Conservation (phyloP, 2,329 filamentous ascomycete genomes). For the Scedosporium apiospermum region DNA sequence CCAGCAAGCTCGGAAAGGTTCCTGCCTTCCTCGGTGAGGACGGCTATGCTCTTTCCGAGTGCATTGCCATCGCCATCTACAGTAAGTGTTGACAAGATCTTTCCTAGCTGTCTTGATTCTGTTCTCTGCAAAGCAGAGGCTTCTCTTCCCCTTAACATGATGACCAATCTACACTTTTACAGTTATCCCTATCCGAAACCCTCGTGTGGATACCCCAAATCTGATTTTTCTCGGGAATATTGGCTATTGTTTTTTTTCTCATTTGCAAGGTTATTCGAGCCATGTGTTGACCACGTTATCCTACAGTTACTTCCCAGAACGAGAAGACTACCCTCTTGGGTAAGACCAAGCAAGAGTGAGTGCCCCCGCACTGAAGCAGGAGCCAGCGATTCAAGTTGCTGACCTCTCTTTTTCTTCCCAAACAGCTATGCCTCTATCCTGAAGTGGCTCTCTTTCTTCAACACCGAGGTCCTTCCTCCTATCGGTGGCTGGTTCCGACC, state of each 20-base stretch:
- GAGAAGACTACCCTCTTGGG: constrained; percentile 99
- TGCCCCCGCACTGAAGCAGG: constrained; percentile 8
- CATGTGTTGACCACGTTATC: constrained; percentile 20
- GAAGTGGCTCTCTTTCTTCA: constrained; percentile 96
- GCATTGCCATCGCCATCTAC: constrained; percentile 94
- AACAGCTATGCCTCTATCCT: constrained; percentile 83
- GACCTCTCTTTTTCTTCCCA: neutral
- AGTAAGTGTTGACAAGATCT: constrained; percentile 52
- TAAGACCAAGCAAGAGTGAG: constrained; percentile 98
- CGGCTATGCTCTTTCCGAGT: constrained; percentile 81
- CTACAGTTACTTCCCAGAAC: constrained; percentile 91
- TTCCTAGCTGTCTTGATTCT: constrained; percentile 18
- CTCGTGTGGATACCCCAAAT: constrained; percentile 81
- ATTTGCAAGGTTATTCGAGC: neutral
- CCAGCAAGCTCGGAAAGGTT: constrained; percentile 83
- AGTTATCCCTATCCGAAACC: constrained; percentile 99
- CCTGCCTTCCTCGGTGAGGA: constrained; percentile 89
- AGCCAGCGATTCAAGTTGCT: neutral
- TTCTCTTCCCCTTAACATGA: constrained; percentile 32
- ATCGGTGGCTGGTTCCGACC: constrained; percentile 80
- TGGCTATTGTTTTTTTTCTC: constrained; percentile 4
- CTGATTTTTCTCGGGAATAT: constrained; percentile 29
- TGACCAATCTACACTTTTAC: constrained; percentile 65
- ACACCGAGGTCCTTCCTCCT: constrained; percentile 68
- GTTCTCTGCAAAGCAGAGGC: constrained; percentile 6